Evolutionary conservation across 805 yeast species (phyloP), one percentile per base, ranked within the genome.

Genomic region (Cyberlindnera veronae): DNA sequence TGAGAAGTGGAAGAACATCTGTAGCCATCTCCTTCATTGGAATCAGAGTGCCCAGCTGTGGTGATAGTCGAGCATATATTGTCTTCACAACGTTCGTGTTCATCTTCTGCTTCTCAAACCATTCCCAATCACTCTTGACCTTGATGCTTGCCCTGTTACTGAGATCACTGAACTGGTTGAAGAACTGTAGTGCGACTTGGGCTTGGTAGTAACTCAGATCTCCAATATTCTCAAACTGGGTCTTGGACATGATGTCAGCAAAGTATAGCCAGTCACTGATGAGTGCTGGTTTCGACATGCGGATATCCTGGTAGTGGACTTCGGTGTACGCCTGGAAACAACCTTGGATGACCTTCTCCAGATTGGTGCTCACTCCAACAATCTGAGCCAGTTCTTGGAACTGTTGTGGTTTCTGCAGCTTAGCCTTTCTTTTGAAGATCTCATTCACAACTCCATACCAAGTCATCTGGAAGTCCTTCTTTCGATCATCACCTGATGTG

Each of bases 241-340:
- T 64, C 31, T 63, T 63, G 11, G 61, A 60, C 57, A 82, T 60
- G n/a, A 63, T 34, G 57, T 90, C 97, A 46, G 80, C 75, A 56
- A 84, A 85, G 49, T 63, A 73, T 21, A 85, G 56, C 95, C 95
- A 90, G 46, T 86, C 93, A 30, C 84, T 74, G 8, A 88, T 64
- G 19, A 60, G 64, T 12, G 74, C 60, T 0, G 95, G 84, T 48
- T 81, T 81, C 8, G 49, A 49, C 20, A 86, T 61, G 34, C 78
- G 67, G 39, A 76, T 81, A 49, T 86, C 95, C 31, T 81, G 69
- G 54, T 79, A 79, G 22, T 76, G 79, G 43, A 77, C 71, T 20
- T 72, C 73, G 14, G 79, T 76, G 57, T 80, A 86, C 26, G 69
- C 60, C 36, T 81, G 74, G 61, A 87, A 89, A 55, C 90, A 83